Evolutionary conservation across 164 flowering plant species (phyloP).

Genomic region (Piper longum): DNA sequence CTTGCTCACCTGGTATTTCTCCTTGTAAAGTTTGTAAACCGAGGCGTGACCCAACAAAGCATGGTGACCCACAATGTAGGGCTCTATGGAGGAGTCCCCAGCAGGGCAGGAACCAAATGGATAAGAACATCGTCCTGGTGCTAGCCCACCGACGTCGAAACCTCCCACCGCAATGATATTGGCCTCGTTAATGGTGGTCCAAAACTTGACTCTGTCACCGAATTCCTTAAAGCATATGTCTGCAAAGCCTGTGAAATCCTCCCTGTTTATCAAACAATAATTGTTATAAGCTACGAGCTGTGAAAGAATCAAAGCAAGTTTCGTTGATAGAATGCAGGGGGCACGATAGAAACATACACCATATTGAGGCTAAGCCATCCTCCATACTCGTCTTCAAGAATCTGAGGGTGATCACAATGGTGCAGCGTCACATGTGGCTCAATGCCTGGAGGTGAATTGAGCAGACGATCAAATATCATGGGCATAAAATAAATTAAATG

Average conservation of each 20-base stretch:
- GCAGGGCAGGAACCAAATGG: conserved; percentile 21
- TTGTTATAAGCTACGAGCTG: too few relatives aligned
- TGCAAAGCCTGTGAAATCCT: conserved; percentile 7
- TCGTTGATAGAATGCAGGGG: not conserved
- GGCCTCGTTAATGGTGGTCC: conserved; percentile 45
- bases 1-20: conserved; percentile 23
- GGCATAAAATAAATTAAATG: too few relatives aligned
- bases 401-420: conserved; percentile 22
- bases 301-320: not conserved
- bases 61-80: conserved; percentile 32
- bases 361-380: conserved; percentile 23
- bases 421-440: conserved; percentile 19
- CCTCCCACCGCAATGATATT: conserved; percentile 19
- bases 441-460: conserved; percentile 9
- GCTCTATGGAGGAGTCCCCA: conserved; percentile 44
- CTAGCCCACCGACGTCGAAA: conserved; percentile 18
- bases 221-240: conserved; percentile 18
- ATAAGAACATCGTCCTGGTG: conserved; percentile 34
- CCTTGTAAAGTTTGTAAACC: conserved; percentile 21
- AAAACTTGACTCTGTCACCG: conserved; percentile 37
- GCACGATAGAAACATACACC: conserved; percentile 7
- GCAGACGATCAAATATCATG: too few relatives aligned
- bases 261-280: conserved; percentile 1
- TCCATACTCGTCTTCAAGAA: conserved; percentile 22
- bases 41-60: conserved; percentile 39